Evolutionary conservation across 768 basidiomycete species (phyloP).

Genomic region (Suillus hirtellus): DNA sequence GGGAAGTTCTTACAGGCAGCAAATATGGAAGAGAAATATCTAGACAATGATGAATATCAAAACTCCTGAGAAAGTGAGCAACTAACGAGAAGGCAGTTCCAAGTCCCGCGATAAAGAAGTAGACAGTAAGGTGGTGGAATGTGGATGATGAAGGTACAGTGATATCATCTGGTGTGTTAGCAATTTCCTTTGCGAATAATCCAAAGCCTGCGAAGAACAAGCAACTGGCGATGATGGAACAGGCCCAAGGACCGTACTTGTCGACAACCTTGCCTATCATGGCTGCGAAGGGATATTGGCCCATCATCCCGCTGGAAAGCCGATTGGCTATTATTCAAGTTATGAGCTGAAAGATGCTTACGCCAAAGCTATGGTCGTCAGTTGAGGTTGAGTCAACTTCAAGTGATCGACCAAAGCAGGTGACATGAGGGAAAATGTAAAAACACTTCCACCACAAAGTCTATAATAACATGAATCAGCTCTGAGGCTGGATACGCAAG

Average conservation of each 20-base stretch:
- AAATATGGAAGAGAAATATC: conserved; percentile 75
- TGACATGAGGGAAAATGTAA: conserved; percentile 75
- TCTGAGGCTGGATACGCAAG: neutral
- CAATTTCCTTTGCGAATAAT: conserved; percentile 60
- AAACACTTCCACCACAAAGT: conserved; percentile 77
- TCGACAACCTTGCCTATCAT: conserved; percentile 72
- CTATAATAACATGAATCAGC: conserved; percentile 35
- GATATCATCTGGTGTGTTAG: conserved; percentile 42
- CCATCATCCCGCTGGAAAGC: conserved; percentile 67
- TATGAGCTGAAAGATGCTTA: conserved; percentile 35
- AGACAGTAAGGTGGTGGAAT: conserved; percentile 53
- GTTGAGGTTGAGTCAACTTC: conserved; percentile 71
- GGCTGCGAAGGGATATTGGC: conserved; percentile 77
- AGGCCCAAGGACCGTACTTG: conserved; percentile 62
- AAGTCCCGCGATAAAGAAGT: conserved; percentile 64
- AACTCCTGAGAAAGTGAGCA: conserved; percentile 21
- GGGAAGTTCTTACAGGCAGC: conserved; percentile 74
- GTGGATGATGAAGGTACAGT: conserved; percentile 40
- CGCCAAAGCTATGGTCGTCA: conserved; percentile 79
- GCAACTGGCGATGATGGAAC: conserved; percentile 61
- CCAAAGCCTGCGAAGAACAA: conserved; percentile 64
- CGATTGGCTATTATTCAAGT: conserved; percentile 6
- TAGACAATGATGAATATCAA: conserved; percentile 15
- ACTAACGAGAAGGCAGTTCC: conserved; percentile 75
- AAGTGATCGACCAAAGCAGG: conserved; percentile 58